Percentiles rank a stretch among this genome's conserved stretches.
These are phyloP conservation scores for Cladorrhinum sp. DNA, from an alignment of 2,329 filamentous ascomycete genomes.

Conservation along the genomic window DNA sequence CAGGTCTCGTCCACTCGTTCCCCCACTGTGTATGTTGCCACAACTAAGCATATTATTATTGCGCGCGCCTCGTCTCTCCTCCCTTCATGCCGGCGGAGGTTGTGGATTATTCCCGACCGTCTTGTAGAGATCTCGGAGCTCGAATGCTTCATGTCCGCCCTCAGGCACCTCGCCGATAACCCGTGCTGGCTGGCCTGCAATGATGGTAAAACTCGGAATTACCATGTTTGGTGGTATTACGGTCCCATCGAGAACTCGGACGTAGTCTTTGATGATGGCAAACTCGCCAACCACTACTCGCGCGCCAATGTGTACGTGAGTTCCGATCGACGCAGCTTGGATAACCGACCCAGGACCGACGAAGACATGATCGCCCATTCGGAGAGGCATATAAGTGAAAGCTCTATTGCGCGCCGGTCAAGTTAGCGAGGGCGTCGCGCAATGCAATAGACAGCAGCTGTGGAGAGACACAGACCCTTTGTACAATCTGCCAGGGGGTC, in stretches of 20 bases:
- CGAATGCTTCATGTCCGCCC: conserved; percentile 63
- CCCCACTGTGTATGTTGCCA: too few relatives aligned
- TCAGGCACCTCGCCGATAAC: conserved; percentile 80
- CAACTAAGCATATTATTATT: too few relatives aligned
- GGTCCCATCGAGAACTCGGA: conserved; percentile 78
- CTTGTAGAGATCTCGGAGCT: conserved; percentile 63
- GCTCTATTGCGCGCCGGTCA: conserved; percentile 36
- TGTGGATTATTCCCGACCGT: conserved; percentile 58
- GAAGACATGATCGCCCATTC: conserved; percentile 93
- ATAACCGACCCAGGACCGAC: conserved; percentile 73
- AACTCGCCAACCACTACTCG: conserved; percentile 79
- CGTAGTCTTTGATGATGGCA: conserved; percentile 90
- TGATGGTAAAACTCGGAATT: conserved; percentile 85
- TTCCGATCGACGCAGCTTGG: conserved; percentile 79
- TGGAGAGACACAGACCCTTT: conserved; percentile 54
- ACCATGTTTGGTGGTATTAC: conserved; percentile 87
- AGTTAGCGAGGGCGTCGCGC: not conserved
- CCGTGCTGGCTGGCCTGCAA: conserved; percentile 77
- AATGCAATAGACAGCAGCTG: not conserved
- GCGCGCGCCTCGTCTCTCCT: too few relatives aligned
- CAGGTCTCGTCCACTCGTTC: too few relatives aligned
- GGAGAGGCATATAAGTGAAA: conserved; percentile 82
- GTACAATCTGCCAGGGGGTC: conserved; percentile 79
- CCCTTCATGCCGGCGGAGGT: conserved; percentile 35
- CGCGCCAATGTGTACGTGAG: conserved; percentile 80